These are phyloP conservation scores for Solanum tarapatanum DNA, from an alignment of 257 asterid genomes.

Conservation along the genomic window DNA sequence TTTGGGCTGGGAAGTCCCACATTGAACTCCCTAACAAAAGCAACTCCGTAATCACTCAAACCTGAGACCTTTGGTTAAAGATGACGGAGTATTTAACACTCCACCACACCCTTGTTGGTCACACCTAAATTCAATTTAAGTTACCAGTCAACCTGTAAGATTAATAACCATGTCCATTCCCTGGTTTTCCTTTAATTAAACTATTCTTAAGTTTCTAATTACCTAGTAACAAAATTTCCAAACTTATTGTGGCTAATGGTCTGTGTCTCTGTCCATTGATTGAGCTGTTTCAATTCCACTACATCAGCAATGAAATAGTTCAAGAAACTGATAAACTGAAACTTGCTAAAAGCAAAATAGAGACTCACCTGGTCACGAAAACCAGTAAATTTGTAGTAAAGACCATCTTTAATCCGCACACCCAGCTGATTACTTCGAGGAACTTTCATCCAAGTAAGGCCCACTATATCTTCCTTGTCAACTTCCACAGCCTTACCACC, in stretches of 20 bases:
- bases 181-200: background rate
- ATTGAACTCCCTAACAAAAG: background rate
- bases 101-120: background rate
- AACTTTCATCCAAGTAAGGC: slow-evolving; percentile 91
- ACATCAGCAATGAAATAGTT: background rate
- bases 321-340: background rate
- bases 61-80: background rate
- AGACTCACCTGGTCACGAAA: slow-evolving; percentile 73
- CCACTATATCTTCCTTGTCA: slow-evolving; percentile 60
- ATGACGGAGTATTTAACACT: background rate
- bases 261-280: background rate
- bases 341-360: background rate
- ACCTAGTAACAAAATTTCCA: background rate
- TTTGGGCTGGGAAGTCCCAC: background rate
- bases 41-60: background rate
- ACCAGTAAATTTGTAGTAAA: slow-evolving; percentile 78
- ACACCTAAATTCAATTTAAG: background rate
- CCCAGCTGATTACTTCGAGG: slow-evolving; percentile 90
- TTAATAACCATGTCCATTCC: background rate
- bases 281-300: background rate
- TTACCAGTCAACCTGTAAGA: background rate
- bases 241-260: background rate
- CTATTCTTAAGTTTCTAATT: background rate
- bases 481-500: slow-evolving; percentile 94
- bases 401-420: slow-evolving; percentile 79